A percentile compares a stretch with the other conserved stretches of the same genome.
Conservation (phyloP, 202 grass and related monocot genomes). For the Musa balbisiana region DNA sequence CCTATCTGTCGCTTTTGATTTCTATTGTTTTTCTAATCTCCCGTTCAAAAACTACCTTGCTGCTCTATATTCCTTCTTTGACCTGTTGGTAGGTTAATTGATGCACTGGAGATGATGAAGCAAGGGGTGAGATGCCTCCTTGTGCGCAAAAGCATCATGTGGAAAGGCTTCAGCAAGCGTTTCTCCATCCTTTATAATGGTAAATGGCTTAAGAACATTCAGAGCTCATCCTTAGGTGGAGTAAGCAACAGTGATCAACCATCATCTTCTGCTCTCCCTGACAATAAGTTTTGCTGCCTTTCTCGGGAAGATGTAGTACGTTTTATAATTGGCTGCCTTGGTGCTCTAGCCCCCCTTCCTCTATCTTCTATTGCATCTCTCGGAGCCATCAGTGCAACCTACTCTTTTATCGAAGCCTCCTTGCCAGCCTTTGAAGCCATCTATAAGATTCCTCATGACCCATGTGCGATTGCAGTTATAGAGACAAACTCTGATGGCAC, state of each 20-base stretch:
- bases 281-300: conserved; percentile 62
- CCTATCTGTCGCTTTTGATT: not conserved
- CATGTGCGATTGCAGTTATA: conserved; percentile 54
- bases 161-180: conserved; percentile 71
- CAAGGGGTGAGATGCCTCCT: conserved; percentile 79
- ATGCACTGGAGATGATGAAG: conserved; percentile 87
- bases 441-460: conserved; percentile 55
- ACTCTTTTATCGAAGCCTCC: conserved; percentile 46
- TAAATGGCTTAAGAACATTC: conserved; percentile 74
- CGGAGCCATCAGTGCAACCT: conserved; percentile 49
- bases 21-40: not conserved
- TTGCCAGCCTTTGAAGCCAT: conserved; percentile 55
- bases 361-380: conserved; percentile 68
- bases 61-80: conserved; percentile 14
- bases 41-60: not conserved
- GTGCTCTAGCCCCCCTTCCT: conserved; percentile 73
- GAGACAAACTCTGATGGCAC: conserved; percentile 44
- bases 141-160: conserved; percentile 71
- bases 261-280: conserved; percentile 23
- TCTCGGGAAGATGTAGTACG: conserved; percentile 85
- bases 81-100: conserved; percentile 58
- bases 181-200: conserved; percentile 79
- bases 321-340: conserved; percentile 83
- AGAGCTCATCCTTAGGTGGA: conserved; percentile 31
- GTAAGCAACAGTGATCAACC: conserved; percentile 25